A percentile compares a stretch with the other conserved stretches of the same genome.
phyloP scores from a whole-genome alignment of 768 basidiomycete species.

The Psilocybe azurescens region DNA sequence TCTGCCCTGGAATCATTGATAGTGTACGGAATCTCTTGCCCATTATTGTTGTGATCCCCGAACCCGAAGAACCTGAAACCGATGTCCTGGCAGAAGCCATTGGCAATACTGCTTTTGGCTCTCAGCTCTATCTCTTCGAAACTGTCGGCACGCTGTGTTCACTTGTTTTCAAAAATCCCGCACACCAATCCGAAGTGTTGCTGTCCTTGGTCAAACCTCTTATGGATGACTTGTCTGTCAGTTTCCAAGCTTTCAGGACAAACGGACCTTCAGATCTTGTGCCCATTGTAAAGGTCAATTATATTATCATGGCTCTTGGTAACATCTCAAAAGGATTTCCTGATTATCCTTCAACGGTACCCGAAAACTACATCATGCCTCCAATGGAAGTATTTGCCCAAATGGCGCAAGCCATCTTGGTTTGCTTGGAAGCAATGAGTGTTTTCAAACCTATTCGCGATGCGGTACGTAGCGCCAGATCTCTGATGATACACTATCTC shows the following conservation, averaged over 20 bases:
- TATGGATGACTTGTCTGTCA: conserved; percentile 69
- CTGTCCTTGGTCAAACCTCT: conserved; percentile 85
- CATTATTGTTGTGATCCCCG: conserved; percentile 78
- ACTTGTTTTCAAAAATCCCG: conserved; percentile 66
- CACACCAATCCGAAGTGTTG: conserved; percentile 71
- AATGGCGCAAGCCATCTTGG: conserved; percentile 85
- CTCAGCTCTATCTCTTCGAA: conserved; percentile 95
- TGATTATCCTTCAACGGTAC: conserved; percentile 76
- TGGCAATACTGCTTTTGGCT: conserved; percentile 77
- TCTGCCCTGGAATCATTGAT: conserved; percentile 74
- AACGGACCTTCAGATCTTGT: conserved; percentile 70
- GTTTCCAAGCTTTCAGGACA: conserved; percentile 55
- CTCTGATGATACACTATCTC: background rate
- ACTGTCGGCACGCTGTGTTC: conserved; percentile 86
- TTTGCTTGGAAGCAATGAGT: conserved; percentile 89
- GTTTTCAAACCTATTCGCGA: conserved; percentile 86
- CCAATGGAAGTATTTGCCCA: conserved; percentile 81
- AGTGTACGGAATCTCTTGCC: conserved; percentile 78
- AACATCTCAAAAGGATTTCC: conserved; percentile 97
- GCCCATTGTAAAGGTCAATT: conserved; percentile 88
- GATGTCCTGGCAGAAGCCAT: conserved; percentile 84
- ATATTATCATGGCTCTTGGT: conserved; percentile 93
- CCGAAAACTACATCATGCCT: conserved; percentile 70
- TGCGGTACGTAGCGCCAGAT: conserved; percentile 61
- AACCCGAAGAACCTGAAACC: conserved; percentile 72